phyloP scores from a whole-genome alignment of 805 yeast species.

The Metschnikowia rubicola region DNA sequence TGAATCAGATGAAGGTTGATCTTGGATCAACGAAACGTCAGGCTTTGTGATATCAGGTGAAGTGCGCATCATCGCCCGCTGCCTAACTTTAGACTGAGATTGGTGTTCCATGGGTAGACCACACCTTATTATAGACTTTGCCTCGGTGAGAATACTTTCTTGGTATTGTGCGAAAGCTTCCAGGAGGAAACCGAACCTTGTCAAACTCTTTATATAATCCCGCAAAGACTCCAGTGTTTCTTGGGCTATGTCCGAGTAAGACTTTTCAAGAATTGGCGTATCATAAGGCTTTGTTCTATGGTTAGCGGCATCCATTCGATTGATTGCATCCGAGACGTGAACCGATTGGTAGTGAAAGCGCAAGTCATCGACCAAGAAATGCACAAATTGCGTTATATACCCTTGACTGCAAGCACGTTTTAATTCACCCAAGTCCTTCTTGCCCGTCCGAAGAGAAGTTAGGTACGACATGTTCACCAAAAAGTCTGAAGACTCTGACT shows the following conservation, averaged over 20 bases:
- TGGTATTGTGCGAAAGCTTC: constrained; percentile 64
- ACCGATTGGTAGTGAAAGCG: constrained; percentile 52
- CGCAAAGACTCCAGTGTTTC: constrained; percentile 42
- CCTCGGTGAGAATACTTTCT: constrained; percentile 63
- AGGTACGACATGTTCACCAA: constrained; percentile 41
- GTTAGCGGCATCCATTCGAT: constrained; percentile 38
- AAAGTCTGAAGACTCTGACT: constrained; percentile 29
- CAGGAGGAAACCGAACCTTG: constrained; percentile 57
- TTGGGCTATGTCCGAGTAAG: constrained; percentile 38
- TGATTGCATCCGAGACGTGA: constrained; percentile 46
- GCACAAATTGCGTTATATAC: constrained; percentile 57
- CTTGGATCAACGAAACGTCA: no score
- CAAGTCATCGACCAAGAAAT: constrained; percentile 57
- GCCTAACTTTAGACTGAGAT: no score
- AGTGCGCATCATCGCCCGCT: no score
- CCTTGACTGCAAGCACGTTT: constrained; percentile 66
- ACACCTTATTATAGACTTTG: constrained; percentile 64
- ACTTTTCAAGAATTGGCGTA: constrained; percentile 24
- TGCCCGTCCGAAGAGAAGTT: constrained; percentile 49
- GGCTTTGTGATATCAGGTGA: neutral
- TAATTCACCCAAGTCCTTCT: constrained; percentile 51
- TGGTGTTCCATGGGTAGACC: constrained; percentile 11
- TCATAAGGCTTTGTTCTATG: constrained; percentile 24
- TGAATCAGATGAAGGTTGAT: neutral
- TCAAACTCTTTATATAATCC: constrained; percentile 51